Evolutionary conservation across 2,329 filamentous ascomycete species (phyloP), one percentile per base, ranked within the genome.

Genomic region (Colletotrichum neosansevieriae): DNA sequence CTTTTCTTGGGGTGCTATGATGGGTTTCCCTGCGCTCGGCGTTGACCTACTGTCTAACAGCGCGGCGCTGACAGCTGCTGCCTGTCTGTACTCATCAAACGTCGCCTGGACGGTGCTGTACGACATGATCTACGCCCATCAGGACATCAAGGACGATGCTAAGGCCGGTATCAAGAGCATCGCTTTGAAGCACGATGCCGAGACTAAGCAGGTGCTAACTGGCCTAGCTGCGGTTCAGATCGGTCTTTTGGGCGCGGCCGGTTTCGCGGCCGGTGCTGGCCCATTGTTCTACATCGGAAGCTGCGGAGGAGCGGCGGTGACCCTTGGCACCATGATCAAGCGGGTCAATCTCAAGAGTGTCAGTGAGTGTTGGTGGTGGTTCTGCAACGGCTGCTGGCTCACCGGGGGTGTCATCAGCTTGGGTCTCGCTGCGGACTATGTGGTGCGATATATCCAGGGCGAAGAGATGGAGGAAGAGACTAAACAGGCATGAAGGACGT

Each of bases 121-220:
- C 78, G 94, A 97, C 77, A 97, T 96, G 89, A 94, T 97, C 36
- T 97, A 97, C 78, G 94, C 94, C 13, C 94, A 97, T 77, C 95
- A 96, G 90, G 94, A 97, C 74, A 91, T 95, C 77, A 91, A 91
- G 75, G 93, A 97, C 73, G 94, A 97, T 75, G 89, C 85, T 70
- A 94, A 94, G 78, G 93, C 91, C 0, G 94, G 94, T 9, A 96
- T 97, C 80, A 97, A 95, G 83, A 93, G 91, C 75, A 96, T 97
- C 73, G 94, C 92, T 1, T 82, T 97, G 44, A 91, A 91, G 76
- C 93, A 97, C 73, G 91, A 92, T 70, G 84, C 87, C 5, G 86
- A 94, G 70, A 94, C 93, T 1, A 97, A 96, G 79, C 82, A 88
- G 59, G 89, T 97, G 9, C 80, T 97, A 65, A 87, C 87, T 1